These are phyloP conservation scores for Epicoccum nigrum DNA, from an alignment of 2,329 filamentous ascomycete species.

Conservation along the genomic window DNA sequence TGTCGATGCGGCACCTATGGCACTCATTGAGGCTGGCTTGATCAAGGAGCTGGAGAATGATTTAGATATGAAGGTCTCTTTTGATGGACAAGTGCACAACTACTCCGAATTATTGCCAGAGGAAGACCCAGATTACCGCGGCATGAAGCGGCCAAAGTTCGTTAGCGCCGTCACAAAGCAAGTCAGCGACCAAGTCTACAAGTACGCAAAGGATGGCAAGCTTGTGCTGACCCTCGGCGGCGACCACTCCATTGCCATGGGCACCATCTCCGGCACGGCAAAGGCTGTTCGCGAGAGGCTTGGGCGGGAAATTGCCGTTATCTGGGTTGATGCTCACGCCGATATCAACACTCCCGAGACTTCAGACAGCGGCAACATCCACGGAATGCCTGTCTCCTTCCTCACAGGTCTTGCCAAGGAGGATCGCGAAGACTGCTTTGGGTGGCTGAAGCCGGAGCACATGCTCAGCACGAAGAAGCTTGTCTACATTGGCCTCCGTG, in stretches of 20 bases:
- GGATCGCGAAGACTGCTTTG: constrained; percentile 79
- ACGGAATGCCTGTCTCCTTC: constrained; percentile 97
- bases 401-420: constrained; percentile 82
- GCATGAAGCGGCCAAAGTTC: constrained; percentile 91
- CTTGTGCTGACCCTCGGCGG: constrained; percentile 93
- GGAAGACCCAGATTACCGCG: constrained; percentile 77
- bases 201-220: constrained; percentile 80
- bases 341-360: constrained; percentile 97
- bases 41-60: constrained; percentile 82
- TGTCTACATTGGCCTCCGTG: constrained; percentile 94
- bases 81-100: constrained; percentile 80
- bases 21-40: constrained; percentile 86
- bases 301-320: constrained; percentile 84
- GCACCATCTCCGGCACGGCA: constrained; percentile 85
- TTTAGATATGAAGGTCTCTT: constrained; percentile 85
- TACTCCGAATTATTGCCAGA: constrained; percentile 77
- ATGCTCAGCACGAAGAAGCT: constrained; percentile 77
- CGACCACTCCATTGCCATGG: constrained; percentile 96
- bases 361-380: constrained; percentile 88
- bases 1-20: constrained; percentile 87
- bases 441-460: constrained; percentile 82
- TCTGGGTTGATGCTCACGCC: constrained; percentile 98
- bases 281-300: constrained; percentile 85
- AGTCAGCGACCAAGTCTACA: constrained; percentile 84
- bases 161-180: constrained; percentile 84